phyloP scores from a whole-genome alignment of 2,329 filamentous ascomycete species.

The Dactylonectria estremocensis region DNA sequence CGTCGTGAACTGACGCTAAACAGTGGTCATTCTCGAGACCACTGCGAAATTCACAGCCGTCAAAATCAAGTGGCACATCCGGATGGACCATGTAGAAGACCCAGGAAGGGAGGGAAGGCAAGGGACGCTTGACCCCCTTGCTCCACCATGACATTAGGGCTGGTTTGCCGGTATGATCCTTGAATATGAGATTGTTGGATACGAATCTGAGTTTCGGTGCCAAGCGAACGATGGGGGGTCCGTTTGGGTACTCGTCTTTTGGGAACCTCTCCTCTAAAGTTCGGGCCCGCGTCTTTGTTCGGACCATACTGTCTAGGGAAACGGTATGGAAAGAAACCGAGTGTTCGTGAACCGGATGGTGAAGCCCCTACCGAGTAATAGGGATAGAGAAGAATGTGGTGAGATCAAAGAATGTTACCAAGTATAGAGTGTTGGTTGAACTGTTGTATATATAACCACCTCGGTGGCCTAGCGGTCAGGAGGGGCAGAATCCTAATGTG shows the following conservation, averaged over 20 bases:
- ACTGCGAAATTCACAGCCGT: neutral
- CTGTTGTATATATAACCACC: no score
- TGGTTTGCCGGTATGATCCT: slow-evolving; percentile 15
- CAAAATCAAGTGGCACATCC: slow-evolving; percentile 13
- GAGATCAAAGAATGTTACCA: no score
- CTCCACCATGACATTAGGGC: slow-evolving; percentile 16
- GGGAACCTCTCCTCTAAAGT: neutral
- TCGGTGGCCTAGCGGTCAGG: no score
- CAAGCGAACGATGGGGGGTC: neutral
- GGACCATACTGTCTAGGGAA: slow-evolving; percentile 4
- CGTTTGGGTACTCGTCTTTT: slow-evolving; percentile 5
- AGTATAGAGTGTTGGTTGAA: no score
- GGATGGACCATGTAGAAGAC: slow-evolving; percentile 18
- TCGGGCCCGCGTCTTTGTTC: slow-evolving; percentile 15
- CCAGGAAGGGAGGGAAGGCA: slow-evolving; percentile 15
- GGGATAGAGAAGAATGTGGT: no score
- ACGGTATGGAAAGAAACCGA: neutral
- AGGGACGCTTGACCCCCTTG: neutral
- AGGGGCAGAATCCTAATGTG: no score
- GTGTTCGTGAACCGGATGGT: no score
- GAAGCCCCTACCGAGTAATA: no score
- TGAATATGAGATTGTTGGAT: slow-evolving; percentile 6
- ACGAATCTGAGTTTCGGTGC: neutral
- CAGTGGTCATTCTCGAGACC: neutral
- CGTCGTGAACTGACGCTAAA: neutral